Conservation (phyloP, 2,329 filamentous ascomycete genomes). For the Nemania diffusa region DNA sequence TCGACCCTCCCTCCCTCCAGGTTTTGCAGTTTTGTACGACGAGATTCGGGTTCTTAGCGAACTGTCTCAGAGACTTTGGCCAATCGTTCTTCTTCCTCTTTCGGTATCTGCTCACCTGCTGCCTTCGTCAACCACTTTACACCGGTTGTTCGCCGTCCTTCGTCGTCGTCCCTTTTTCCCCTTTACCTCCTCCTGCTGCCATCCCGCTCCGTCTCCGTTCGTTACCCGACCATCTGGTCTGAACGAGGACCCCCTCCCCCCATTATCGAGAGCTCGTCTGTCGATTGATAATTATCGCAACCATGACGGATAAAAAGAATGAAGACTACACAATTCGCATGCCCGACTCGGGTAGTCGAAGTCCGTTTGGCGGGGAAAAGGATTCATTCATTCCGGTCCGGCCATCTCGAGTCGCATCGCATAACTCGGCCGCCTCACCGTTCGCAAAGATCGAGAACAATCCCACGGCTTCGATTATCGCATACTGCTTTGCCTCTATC, state of each 20-base stretch:
- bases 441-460: conserved; percentile 73
- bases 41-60: conserved; percentile 12
- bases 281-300: conserved; percentile 44
- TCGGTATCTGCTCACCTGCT: conserved; percentile 23
- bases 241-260: conserved; percentile 20
- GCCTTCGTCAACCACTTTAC: conserved; percentile 8
- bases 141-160: conserved; percentile 15
- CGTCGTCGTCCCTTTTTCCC: conserved; percentile 16
- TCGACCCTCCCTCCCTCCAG: not conserved
- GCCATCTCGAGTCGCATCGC: conserved; percentile 54
- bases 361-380: conserved; percentile 62
- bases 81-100: conserved; percentile 19
- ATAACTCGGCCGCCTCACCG: conserved; percentile 49
- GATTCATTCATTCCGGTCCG: conserved; percentile 58
- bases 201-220: conserved; percentile 13
- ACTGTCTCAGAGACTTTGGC: conserved; percentile 28
- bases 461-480: conserved; percentile 81
- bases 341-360: conserved; percentile 65
- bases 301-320: conserved; percentile 91
- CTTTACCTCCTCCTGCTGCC: conserved; percentile 20
- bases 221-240: not conserved
- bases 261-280: conserved; percentile 3
- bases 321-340: conserved; percentile 80
- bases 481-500: conserved; percentile 96
- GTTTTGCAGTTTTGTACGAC: conserved; percentile 23